Evolutionary conservation across 768 basidiomycete genomes (phyloP).

Genomic region (Amanita rubescens): DNA sequence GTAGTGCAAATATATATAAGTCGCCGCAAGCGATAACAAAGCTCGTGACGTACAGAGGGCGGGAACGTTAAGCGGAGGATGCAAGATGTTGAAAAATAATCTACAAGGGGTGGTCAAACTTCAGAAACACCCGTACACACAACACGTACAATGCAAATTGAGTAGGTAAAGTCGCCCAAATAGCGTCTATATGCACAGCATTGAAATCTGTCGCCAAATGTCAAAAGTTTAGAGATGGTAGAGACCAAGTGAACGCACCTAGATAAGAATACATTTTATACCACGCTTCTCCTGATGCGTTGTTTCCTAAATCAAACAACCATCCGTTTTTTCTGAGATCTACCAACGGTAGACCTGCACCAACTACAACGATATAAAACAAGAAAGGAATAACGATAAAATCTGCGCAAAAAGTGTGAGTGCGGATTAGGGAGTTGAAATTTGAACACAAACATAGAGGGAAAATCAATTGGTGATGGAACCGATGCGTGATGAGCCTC

Average conservation of each 20-base stretch:
- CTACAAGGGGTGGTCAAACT: constrained; percentile 35
- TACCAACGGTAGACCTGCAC: constrained; percentile 51
- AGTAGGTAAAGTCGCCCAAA: constrained; percentile 85
- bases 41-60: constrained; percentile 57
- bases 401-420: constrained; percentile 33
- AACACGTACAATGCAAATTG: constrained; percentile 78
- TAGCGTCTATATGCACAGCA: constrained; percentile 51
- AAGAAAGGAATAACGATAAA: constrained; percentile 72
- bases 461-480: constrained; percentile 86
- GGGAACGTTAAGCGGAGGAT: constrained; percentile 85
- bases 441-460: constrained; percentile 58
- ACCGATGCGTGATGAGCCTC: constrained; percentile 71
- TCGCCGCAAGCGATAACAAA: not conserved
- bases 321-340: constrained; percentile 63
- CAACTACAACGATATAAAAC: constrained; percentile 76
- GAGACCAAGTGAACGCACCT: constrained; percentile 33
- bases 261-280: constrained; percentile 81
- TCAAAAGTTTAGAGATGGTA: not conserved
- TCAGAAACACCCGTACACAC: not conserved
- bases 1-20: not conserved
- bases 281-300: constrained; percentile 44
- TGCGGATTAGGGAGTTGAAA: not conserved
- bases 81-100: constrained; percentile 78
- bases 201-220: constrained; percentile 40
- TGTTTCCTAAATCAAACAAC: constrained; percentile 68